Evolutionary conservation across 495 filamentous ascomycete genomes (phyloP), one percentile per base, ranked within the genome.

Genomic region (Xylaria cubensis): DNA sequence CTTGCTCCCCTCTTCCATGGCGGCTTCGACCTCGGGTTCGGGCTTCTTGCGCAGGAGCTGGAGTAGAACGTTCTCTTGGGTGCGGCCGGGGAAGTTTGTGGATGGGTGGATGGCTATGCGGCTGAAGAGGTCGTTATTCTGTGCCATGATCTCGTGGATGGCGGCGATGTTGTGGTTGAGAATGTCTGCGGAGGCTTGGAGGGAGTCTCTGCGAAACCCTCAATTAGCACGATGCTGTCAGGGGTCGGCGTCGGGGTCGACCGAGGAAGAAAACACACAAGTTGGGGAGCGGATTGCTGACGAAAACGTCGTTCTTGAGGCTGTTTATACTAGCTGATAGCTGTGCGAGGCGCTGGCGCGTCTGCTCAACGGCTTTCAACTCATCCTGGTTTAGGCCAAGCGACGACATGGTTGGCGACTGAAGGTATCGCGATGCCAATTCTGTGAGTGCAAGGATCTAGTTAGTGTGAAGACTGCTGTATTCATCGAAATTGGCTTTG

Each of bases 21-120:
- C 92, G 41, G 88, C 87, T 72, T 94, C 92, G 34, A 93, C 89
- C 4, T 87, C 84, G 4, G 93, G 92, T 65, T 95, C 92, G 26
- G 92, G 87, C 78, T 95, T 95, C 81, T 95, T 96, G 24, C 93
- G 89, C 26, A 96, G 82, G 1, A 97, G 82, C 67, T 89, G 84
- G 8, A 86, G 80, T 1, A 95, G 87, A 5, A 90, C 81, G 55
- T 75, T 80, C 59, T 91, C 88, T 76, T 95, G 89, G 12, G 88
- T 90, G 55, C 89, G 89, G 13, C 91, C 89, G 12, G 93, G 93
- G 81, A 91, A 95, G 67, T 90, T 89, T 6, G 94, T 92, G 4
- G 89, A 87, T 1, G 94, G 93, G 79, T 94, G 93, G 59, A 90
- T 88, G 73, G 88, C 88, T 61, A 91, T 79, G 21, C 87, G 87